These are phyloP conservation scores for Aphanocladium album DNA, from an alignment of 2,329 filamentous ascomycete genomes.

Conservation along the genomic window DNA sequence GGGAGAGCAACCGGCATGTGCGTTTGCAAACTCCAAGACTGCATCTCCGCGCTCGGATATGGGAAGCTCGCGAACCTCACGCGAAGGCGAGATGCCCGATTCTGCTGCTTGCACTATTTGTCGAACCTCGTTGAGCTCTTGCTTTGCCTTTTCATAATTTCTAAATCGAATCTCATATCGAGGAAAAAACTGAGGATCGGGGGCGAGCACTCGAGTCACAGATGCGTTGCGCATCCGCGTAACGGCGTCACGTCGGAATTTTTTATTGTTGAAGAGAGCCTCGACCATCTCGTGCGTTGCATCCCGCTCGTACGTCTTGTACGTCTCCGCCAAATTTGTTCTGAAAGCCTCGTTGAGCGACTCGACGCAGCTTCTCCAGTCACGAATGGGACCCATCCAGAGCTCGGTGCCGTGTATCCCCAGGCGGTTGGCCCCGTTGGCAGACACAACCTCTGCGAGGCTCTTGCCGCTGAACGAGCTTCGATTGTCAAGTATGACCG, in stretches of 20 bases:
- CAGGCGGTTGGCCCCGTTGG: conserved; percentile 20
- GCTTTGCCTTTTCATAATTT: conserved; percentile 41
- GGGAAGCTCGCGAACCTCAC: conserved; percentile 35
- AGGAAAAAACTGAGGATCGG: conserved; percentile 40
- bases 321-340: conserved; percentile 38
- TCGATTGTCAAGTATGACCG: conserved; percentile 28
- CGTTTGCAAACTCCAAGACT: conserved; percentile 48
- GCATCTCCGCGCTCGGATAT: conserved; percentile 44
- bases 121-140: conserved; percentile 35
- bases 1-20: conserved; percentile 24
- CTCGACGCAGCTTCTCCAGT: conserved; percentile 41
- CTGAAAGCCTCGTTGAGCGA: conserved; percentile 36
- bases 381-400: conserved; percentile 36
- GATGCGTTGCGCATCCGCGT: conserved; percentile 42
- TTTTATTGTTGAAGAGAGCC: conserved; percentile 36
- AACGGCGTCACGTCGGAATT: conserved; percentile 38
- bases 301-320: conserved; percentile 40
- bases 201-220: conserved; percentile 37
- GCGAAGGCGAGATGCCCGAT: conserved; percentile 35
- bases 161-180: conserved; percentile 43
- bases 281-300: conserved; percentile 39
- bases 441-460: conserved; percentile 28
- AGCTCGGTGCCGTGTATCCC: conserved; percentile 22
- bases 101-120: conserved; percentile 37
- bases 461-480: conserved; percentile 35